A percentile compares a stretch with the other conserved stretches of the same genome.
phyloP scores from a whole-genome alignment of 2,329 filamentous ascomycete genomes.

The Fusarium oxysporum region DNA sequence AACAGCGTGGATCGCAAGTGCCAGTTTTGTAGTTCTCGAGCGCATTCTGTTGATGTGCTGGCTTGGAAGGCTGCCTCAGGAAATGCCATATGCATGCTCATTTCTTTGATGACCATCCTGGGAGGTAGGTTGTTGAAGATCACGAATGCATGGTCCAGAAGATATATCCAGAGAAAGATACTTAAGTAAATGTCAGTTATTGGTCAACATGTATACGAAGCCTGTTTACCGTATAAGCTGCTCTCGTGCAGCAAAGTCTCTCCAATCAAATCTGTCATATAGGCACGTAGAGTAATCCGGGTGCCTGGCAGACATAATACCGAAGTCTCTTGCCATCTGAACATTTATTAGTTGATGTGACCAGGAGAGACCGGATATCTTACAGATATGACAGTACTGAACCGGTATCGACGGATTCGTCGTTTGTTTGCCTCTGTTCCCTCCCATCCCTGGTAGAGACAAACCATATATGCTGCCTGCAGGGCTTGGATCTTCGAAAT shows the following conservation, averaged over 20 bases:
- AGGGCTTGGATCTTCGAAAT: neutral
- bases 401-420: neutral
- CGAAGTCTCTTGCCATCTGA: neutral
- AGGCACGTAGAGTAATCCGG: neutral
- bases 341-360: accelerated
- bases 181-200: neutral
- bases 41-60: neutral
- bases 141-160: neutral
- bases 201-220: accelerated
- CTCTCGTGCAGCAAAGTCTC: neutral
- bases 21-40: neutral
- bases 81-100: conserved; percentile 3
- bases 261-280: neutral
- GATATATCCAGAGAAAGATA: neutral
- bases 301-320: neutral
- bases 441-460: conserved; percentile 4
- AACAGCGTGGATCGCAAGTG: neutral
- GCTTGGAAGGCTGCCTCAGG: neutral
- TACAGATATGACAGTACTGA: neutral
- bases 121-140: neutral
- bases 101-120: neutral
- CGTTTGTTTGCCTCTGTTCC: neutral
- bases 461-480: neutral
- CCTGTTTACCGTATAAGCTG: neutral
- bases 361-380: accelerated